Base-by-base conservation (phyloP, 1,139 yeast genomes). In the Saccharomyces pastorianus region DNA sequence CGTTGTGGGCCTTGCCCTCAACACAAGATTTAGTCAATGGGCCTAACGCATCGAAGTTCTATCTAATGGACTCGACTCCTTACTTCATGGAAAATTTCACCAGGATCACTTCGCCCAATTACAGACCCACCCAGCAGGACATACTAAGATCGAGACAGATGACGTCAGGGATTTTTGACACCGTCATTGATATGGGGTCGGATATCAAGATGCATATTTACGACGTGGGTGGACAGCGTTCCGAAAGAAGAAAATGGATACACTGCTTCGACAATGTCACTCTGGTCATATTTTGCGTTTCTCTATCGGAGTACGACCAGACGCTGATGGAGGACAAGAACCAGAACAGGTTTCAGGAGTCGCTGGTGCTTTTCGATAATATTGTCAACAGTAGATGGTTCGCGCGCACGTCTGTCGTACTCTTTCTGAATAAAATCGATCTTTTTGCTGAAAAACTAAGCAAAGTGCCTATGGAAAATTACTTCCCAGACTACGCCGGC, bases 321-420 rank as follows among this genome's bases (percentile, higher is more conserved):
- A 87, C 83, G 2, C 72, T 90, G 55, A 71, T 88, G 53, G 97
- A 90, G 70, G 96, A 90, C 65, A 80, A 82, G 55, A 73, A 78
- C 31, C 93, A 87, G 67, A 90, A 89, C 67, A 77, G 96, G 63
- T 76, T 90, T 67, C 95, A 88, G 60, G 97, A 90, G 71, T 86
- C 95, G 3, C 73, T 90, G 58, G 85, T 88, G 2, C 76, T 91
- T 53, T 91, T 90, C 66, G 96, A 90, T 64, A 87, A 95, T 1
- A 95, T 90, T 52, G 90, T 89, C 48, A 90, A 90, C 71, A 87
- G 96, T n/a, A 81, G 95, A 65, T 90, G 97, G 96, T 90, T 90
- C 71, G 79, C 89, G 38, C 78, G 95, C 61, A 86, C 96, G 3
- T 85, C 96, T 0, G 81, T 90, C 48, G 95, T 90, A 28, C 74